phyloP scores from a whole-genome alignment of 1,139 yeast species.

The Candida sp. region DNA sequence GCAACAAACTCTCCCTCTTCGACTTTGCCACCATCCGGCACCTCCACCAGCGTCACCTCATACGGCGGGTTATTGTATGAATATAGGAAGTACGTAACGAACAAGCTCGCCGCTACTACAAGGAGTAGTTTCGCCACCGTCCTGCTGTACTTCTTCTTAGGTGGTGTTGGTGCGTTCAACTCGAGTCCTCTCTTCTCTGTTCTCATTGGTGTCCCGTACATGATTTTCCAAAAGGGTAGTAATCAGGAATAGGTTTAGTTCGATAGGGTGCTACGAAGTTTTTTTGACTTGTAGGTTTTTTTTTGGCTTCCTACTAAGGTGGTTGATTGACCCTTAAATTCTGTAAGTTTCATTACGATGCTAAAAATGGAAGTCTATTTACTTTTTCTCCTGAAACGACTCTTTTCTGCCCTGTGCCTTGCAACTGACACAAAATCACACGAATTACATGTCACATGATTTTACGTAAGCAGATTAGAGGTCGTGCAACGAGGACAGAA shows the following conservation, averaged over 20 bases:
- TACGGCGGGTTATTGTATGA: neutral
- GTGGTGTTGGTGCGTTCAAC: neutral
- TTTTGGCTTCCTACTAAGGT: too few relatives aligned
- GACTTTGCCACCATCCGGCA: too few relatives aligned
- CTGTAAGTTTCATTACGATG: neutral
- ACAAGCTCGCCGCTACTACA: neutral
- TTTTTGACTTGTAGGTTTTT: neutral
- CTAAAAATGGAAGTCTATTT: constrained; percentile 7
- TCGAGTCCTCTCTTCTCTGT: neutral
- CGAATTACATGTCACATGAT: neutral
- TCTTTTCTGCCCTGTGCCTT: too few relatives aligned
- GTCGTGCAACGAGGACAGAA: neutral
- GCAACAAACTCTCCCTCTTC: neutral
- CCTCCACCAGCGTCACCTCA: neutral
- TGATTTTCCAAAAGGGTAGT: too few relatives aligned
- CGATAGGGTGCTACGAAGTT: neutral
- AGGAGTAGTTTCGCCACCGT: neutral
- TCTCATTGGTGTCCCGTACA: too few relatives aligned
- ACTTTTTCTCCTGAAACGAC: neutral
- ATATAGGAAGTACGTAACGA: neutral
- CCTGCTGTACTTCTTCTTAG: neutral
- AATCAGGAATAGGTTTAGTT: too few relatives aligned
- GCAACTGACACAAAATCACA: neutral
- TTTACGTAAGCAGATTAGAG: neutral
- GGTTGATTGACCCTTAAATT: neutral